phyloP scores from a whole-genome alignment of 1,284 basidiomycete species.

The Cryptococcus sp. region DNA sequence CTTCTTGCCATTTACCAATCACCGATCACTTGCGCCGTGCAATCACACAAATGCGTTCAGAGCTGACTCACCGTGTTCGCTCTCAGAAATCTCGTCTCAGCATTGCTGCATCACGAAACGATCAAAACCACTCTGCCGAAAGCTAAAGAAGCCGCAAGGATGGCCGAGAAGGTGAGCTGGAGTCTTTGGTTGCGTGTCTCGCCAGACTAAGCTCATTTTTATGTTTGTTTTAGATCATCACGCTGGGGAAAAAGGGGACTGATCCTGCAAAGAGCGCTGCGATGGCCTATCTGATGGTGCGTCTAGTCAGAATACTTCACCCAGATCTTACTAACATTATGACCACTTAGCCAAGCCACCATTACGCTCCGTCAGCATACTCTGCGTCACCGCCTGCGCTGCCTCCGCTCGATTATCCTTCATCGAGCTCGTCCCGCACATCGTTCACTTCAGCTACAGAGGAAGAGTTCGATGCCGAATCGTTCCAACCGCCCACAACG shows the following conservation, averaged over 20 bases:
- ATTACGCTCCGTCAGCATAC: constrained; percentile 19
- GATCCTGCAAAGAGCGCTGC: constrained; percentile 66
- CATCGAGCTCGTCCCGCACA: constrained; percentile 2
- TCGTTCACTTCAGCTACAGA: background rate
- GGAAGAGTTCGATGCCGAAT: constrained; percentile 42
- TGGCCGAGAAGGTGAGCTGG: constrained; percentile 81
- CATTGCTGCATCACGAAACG: constrained; percentile 91
- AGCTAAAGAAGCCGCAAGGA: constrained; percentile 84
- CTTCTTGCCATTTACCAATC: too few species aligned
- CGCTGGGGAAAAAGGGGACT: constrained; percentile 78
- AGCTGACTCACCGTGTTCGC: too few species aligned
- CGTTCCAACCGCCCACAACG: constrained; percentile 52
- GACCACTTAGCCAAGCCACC: constrained; percentile 26
- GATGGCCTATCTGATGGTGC: constrained; percentile 68
- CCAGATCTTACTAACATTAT: background rate
- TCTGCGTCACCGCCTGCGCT: constrained; percentile 26
- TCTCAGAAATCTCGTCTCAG: constrained; percentile 86
- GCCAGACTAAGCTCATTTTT: constrained; percentile 3
- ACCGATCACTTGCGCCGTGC: too few species aligned
- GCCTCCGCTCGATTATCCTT: constrained; percentile 26
- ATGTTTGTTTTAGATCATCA: constrained; percentile 67
- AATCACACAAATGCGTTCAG: too few species aligned
- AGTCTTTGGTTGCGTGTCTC: background rate
- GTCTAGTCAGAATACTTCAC: constrained; percentile 2
- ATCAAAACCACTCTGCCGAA: constrained; percentile 97